Conservation (phyloP, 176 grass and related monocot genomes). For the Triticum timopheevii region DNA sequence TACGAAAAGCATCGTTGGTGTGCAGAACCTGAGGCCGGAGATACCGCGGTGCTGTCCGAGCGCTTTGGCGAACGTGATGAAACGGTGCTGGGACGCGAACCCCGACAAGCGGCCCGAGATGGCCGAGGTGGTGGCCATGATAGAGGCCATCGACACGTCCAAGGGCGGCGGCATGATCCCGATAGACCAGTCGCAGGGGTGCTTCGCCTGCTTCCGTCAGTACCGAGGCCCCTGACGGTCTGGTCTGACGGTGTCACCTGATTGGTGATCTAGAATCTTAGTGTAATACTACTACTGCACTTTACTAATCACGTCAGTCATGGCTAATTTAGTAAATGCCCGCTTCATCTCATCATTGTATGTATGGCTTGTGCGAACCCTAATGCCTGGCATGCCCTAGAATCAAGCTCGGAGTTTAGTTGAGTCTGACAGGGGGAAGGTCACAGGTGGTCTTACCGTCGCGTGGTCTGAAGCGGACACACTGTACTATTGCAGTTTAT, state of each 20-base stretch:
- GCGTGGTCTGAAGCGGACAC: slow-evolving; percentile 19
- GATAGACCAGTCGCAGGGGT: slow-evolving; percentile 72
- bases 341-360: not conserved
- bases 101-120: slow-evolving; percentile 89
- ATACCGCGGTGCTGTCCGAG: slow-evolving; percentile 96
- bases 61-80: slow-evolving; percentile 87
- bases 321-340: slow-evolving; percentile 33
- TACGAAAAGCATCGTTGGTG: not conserved
- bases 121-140: slow-evolving; percentile 84
- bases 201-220: slow-evolving; percentile 66
- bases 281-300: slow-evolving; percentile 22
- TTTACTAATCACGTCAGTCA: slow-evolving; percentile 30
- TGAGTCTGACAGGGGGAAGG: not conserved
- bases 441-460: not conserved
- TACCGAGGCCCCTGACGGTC: slow-evolving; percentile 64
- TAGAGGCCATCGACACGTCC: slow-evolving; percentile 93
- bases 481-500: slow-evolving; percentile 30
- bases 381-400: slow-evolving; percentile 3
- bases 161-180: slow-evolving; percentile 98
- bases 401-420: slow-evolving; percentile 11
- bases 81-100: slow-evolving; percentile 95
- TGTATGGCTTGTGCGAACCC: slow-evolving; percentile 10
- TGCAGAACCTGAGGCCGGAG: slow-evolving; percentile 96
- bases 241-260: not conserved
- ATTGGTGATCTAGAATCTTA: slow-evolving; percentile 15